A percentile compares a stretch with the other conserved stretches of the same genome.
These are phyloP conservation scores for Vigna nakashimae DNA, from an alignment of 306 rosid species.

Conservation along the genomic window DNA sequence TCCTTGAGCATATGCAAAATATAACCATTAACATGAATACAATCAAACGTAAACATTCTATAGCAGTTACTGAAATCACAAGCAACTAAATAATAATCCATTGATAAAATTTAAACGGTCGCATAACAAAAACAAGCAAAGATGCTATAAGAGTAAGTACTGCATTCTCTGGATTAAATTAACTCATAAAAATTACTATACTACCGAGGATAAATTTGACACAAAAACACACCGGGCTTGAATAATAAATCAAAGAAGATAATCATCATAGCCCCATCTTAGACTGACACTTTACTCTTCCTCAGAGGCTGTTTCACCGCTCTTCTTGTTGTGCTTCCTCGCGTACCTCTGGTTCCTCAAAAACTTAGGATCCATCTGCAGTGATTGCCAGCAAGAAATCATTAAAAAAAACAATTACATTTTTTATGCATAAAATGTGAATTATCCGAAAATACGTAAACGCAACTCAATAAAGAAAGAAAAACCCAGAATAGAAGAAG, in stretches of 20 bases:
- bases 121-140: slow-evolving; percentile 5
- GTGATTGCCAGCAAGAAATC: background rate
- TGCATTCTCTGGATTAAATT: slow-evolving; percentile 16
- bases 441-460: background rate
- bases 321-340: slow-evolving; percentile 90
- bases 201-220: slow-evolving; percentile 4
- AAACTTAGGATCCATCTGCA: slow-evolving; percentile 97
- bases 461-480: background rate
- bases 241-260: slow-evolving; percentile 28
- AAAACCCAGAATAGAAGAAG: background rate
- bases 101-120: slow-evolving; percentile 11
- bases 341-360: slow-evolving; percentile 99
- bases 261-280: slow-evolving; percentile 35
- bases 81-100: slow-evolving; percentile 19
- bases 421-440: background rate
- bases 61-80: background rate
- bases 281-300: slow-evolving; percentile 63
- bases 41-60: background rate
- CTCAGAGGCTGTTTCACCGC: slow-evolving; percentile 55
- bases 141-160: background rate
- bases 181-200: slow-evolving; percentile 35
- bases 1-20: background rate
- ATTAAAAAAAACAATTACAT: too few species aligned
- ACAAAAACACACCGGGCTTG: slow-evolving; percentile 13
- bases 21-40: background rate